Base-by-base conservation (phyloP, 2,329 filamentous ascomycete species). In the Colletotrichum lupini region DNA sequence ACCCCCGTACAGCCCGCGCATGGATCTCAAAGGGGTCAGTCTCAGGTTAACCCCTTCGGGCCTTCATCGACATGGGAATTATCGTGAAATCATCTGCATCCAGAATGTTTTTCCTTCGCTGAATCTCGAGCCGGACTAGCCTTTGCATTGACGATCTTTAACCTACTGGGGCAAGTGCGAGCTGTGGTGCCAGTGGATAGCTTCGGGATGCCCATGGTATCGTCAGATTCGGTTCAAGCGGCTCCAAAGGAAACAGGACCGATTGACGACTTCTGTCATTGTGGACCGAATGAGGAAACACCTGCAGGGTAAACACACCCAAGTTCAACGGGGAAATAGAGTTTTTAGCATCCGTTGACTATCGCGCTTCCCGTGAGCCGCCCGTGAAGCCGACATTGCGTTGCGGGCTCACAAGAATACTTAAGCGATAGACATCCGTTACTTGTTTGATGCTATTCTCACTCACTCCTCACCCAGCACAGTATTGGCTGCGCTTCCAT, bases 401-500 rank as follows among this genome's bases (percentile, higher is more conserved):
- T 19, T 37, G 53, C 19, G 37, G 24, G 28, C 42, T 46, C 16
- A 19, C 42, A 64, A 14, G 22, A 11, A n/a, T 73, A 73, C 53
- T 55, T 73, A 69, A 73, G 35, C 19, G 56, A 16, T 64, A n/a
- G 59, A 16, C 26, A n/a, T 46, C 70, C 42, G 56, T 26, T 19
- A 42, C 42, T 63, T 37, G 22, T 24, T 63, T 65, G 46, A 55
- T 24, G 16, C 32, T 35, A 69, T 73, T 37, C 35, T 28, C 67
- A 53, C 42, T 60, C 70, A 5, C 62, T 37, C 70, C 30, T 46
- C 49, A 60, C 22, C 60, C 66, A 70, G 32, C 56, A 60, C 28
- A 69, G 60, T 49, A 46, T 70, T 35, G 26, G 8, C 60, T 65
- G 55, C 35, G 70, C 67, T 61, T 65, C 28, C 70, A 53, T 62